Base-by-base conservation (phyloP, 768 basidiomycete genomes). In the Scleroderma citrinum region DNA sequence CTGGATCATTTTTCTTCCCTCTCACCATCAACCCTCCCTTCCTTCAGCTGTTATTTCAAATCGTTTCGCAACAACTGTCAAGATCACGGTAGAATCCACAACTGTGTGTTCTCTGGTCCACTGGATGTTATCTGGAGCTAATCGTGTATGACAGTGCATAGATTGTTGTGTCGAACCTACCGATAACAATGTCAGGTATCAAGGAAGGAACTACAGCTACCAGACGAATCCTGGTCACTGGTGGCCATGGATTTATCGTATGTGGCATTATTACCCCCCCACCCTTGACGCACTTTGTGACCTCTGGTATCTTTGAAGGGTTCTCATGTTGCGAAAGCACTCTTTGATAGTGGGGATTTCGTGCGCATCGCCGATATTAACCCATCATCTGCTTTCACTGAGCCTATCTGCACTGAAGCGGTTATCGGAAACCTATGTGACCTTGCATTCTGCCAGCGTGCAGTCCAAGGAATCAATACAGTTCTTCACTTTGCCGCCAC, bases 401-500 rank as follows among this genome's bases (percentile, higher is more conserved):
- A 35, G 20, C 48, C 37, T 24, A 59, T 61, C 34, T 70, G 51
- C 45, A 50, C 67, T 40, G 74, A 81, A 8, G 59, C 65, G 20
- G 44, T 75, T 31, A 39, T 65, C 3, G 80, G 78, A 1, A 67
- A 80, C 53, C 68, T 82, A 2, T 72, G 73, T 51, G 73, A 81
- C 34, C 58, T 55, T 3, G 51, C 60, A 12, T 63, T 74, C 43
- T 77, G 72, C 53, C 48, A 63, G 13, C 61, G 56, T 2, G 71
- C 58, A 1, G 66, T 77, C 7, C 58, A 55, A n/a, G 74, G 66
- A 24, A 67, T 77, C 0, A 53, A 72, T 43, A 68, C 62, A 7
- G 70, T 83, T 21, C 63, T 81, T 17, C 81, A 83, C 58, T 76
- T 82, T 52, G 78, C 81, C 11, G 81, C 80, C 2, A 76, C 69